phyloP scores from a whole-genome alignment of 2,329 filamentous ascomycete genomes.

The Pseudogymnoascus sp. region DNA sequence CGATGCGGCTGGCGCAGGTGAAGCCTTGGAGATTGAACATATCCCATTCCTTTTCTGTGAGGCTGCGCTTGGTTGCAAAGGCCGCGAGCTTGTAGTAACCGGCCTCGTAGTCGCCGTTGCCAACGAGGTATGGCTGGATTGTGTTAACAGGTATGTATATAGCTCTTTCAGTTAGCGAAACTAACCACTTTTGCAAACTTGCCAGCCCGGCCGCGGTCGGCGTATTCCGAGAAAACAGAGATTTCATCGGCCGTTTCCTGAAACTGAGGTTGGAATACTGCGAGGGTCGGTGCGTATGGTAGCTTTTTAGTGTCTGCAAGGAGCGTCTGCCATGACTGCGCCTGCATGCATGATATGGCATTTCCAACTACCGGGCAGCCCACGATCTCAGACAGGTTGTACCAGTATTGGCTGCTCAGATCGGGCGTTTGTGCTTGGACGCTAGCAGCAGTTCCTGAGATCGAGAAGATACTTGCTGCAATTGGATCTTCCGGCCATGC shows the following conservation, averaged over 20 bases:
- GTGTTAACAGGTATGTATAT: background rate
- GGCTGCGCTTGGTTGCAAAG: conserved; percentile 16
- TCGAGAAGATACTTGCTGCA: conserved; percentile 21
- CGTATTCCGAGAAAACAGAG: conserved; percentile 25
- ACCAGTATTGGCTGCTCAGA: conserved; percentile 19
- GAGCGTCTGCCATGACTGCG: conserved; percentile 23
- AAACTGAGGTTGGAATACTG: conserved; percentile 7
- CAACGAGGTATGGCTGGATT: conserved; percentile 18
- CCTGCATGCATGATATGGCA: conserved; percentile 14
- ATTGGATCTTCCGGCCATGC: conserved; percentile 18
- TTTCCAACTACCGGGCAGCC: conserved; percentile 22
- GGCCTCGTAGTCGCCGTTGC: conserved; percentile 29
- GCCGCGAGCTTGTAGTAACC: conserved; percentile 24
- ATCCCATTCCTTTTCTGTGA: conserved; percentile 22
- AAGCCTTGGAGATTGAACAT: conserved; percentile 25
- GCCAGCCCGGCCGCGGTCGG: conserved; percentile 14
- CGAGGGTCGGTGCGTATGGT: conserved; percentile 19
- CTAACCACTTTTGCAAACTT: conserved; percentile 18
- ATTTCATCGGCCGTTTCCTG: conserved; percentile 22
- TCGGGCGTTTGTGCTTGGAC: conserved; percentile 17
- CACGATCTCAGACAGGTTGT: conserved; percentile 17
- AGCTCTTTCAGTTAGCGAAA: conserved; percentile 6
- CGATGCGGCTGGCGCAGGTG: conserved; percentile 24
- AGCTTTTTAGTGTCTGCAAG: conserved; percentile 13
- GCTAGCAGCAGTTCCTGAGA: conserved; percentile 27